Base-by-base conservation (phyloP, 768 basidiomycete species). In the Mycena epipterygia region DNA sequence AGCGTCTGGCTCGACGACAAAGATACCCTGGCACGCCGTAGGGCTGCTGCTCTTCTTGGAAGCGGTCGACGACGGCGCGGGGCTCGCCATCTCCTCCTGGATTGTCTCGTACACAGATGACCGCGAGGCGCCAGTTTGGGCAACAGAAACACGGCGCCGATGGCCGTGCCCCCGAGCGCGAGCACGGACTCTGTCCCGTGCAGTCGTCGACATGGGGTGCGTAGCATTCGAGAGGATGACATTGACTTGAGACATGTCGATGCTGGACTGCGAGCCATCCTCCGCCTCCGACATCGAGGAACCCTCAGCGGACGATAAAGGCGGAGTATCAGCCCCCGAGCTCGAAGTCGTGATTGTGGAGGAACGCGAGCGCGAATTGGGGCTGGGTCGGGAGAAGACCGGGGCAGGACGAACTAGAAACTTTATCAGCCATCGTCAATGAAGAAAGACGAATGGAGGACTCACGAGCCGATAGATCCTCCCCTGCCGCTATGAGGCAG, bases 71-170 rank as follows among this genome's bases (percentile, higher is more conserved):
- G 82, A 80, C 12, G 73, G 46, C 3, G 79, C 60, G 0, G 82
- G 77, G 16, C 81, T 84, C 5, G 84, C 82, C 16, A 83, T 76
- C 71, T 95, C 94, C 74, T 95, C 94, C 64, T 93, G 86, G 55
- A 95, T 95, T 0, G 91, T 94, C 77, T 94, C 93, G 72, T 94
- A 95, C 0, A 93, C 86, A 0, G 93, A 94, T 0, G 89, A 82
- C 5, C 91, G 85, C 16, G 91, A 91, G 12, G 87, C 85, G 23
- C 88, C 87, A 32, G 88, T 86, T 55, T 89, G 86, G 2, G 71
- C 67, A 60, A 57, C 67, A 27, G 92, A 93, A 57, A 89, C 87
- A 2, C 93, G 88, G 39, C 92, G 90, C 42, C 90, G 90, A 76
- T 94, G 93, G 2, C 93, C 91, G 42, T 89, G 86, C 0, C 92